phyloP scores from a whole-genome alignment of 768 basidiomycete species.

The Termitomyces titanicus region DNA sequence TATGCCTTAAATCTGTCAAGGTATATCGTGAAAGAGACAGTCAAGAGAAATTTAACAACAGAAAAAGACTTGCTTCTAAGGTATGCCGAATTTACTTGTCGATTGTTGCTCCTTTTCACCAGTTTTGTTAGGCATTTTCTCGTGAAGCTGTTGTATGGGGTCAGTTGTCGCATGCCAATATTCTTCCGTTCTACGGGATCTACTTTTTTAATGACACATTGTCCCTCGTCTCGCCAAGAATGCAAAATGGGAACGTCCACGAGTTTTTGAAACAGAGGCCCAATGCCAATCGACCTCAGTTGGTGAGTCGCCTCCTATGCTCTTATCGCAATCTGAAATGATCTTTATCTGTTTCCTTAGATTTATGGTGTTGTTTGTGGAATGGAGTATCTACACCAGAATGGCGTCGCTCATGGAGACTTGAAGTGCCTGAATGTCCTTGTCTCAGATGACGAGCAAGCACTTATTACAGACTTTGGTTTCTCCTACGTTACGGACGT shows the following conservation, averaged over 20 bases:
- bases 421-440: conserved; percentile 47
- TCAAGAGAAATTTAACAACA: conserved; percentile 1
- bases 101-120: background rate
- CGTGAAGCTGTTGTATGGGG: background rate
- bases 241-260: conserved; percentile 30
- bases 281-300: conserved; percentile 7
- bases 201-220: conserved; percentile 19
- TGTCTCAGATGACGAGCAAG: conserved; percentile 32
- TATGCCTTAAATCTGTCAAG: conserved; percentile 21
- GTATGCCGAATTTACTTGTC: conserved; percentile 5
- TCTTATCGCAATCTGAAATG: conserved; percentile 13
- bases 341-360: conserved; percentile 14
- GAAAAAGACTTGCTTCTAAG: conserved; percentile 15
- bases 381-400: conserved; percentile 29
- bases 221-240: conserved; percentile 34
- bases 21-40: background rate
- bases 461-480: conserved; percentile 49
- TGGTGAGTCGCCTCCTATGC: background rate
- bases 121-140: conserved; percentile 16
- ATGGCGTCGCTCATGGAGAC: conserved; percentile 40
- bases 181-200: conserved; percentile 13
- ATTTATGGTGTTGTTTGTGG: conserved; percentile 28
- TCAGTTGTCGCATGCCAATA: background rate
- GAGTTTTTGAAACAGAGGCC: conserved; percentile 19
- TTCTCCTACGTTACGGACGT: conserved; percentile 26